Evolutionary conservation across 1,139 yeast genomes (phyloP).

Genomic region (Magnusiomyces ingens): DNA sequence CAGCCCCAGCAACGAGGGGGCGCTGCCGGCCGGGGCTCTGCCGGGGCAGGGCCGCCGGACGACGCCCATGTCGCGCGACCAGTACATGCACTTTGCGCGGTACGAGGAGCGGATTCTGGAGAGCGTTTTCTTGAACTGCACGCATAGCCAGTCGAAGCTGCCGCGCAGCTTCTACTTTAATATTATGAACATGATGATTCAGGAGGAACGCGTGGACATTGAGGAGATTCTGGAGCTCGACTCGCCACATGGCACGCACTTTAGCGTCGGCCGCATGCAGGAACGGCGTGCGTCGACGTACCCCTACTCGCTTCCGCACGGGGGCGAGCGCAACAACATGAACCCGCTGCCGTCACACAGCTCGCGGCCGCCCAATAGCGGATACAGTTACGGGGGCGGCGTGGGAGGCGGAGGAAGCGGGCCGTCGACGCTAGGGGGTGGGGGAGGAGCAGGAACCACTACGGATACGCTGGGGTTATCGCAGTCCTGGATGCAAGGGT

Average conservation of each 20-base stretch:
- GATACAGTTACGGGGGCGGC: too few relatives aligned
- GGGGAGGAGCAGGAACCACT: background rate
- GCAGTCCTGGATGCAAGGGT: slow-evolving; percentile 8
- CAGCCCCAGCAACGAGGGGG: too few relatives aligned
- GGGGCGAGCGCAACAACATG: too few relatives aligned
- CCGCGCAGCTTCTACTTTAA: slow-evolving; percentile 7
- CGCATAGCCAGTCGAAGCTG: slow-evolving; percentile 6
- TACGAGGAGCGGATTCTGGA: slow-evolving; percentile 6
- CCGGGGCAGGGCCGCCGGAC: slow-evolving; percentile 36
- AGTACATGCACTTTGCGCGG: slow-evolving; percentile 2
- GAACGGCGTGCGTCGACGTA: too few relatives aligned
- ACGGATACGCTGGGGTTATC: background rate
- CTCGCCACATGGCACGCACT: too few relatives aligned
- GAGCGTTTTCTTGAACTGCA: slow-evolving; percentile 4
- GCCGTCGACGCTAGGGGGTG: too few relatives aligned
- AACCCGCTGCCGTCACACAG: too few relatives aligned
- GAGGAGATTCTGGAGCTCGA: background rate
- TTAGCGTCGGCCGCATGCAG: too few relatives aligned
- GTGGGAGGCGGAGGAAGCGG: too few relatives aligned
- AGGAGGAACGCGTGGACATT: background rate
- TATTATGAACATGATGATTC: slow-evolving; percentile 7
- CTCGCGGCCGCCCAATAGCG: too few relatives aligned
- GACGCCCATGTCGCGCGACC: slow-evolving; percentile 27
- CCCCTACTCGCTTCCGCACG: too few relatives aligned
- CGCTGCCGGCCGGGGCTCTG: background rate